phyloP scores from a whole-genome alignment of 805 yeast species.

The Candida ortonii region DNA sequence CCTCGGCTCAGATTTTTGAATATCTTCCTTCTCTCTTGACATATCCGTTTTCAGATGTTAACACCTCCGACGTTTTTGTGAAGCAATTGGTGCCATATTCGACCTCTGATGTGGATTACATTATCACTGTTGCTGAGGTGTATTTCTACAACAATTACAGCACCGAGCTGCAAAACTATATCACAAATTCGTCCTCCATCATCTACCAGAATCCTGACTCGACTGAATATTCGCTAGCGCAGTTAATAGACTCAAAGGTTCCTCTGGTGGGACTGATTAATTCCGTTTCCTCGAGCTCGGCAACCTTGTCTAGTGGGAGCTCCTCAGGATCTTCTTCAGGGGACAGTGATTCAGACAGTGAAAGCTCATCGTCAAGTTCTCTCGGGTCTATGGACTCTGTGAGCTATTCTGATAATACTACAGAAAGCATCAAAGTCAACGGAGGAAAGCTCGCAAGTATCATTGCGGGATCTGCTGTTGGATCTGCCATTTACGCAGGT shows the following conservation, averaged over 20 bases:
- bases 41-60: constrained; percentile 48
- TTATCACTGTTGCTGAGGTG: constrained; percentile 85
- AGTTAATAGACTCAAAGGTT: constrained; percentile 68
- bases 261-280: constrained; percentile 49
- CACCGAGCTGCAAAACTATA: constrained; percentile 43
- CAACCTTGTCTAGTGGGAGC: constrained; percentile 12
- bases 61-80: constrained; percentile 48
- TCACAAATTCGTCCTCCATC: constrained; percentile 51
- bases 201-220: constrained; percentile 59
- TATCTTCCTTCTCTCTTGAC: constrained; percentile 74
- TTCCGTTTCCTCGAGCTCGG: constrained; percentile 11
- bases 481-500: constrained; percentile 64
- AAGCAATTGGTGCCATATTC: constrained; percentile 73
- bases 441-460: constrained; percentile 62
- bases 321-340: constrained; percentile 7
- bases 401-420: constrained; percentile 13
- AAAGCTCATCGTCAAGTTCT: constrained; percentile 6
- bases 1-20: constrained; percentile 83
- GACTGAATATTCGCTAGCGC: constrained; percentile 56
- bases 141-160: constrained; percentile 66
- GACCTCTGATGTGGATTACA: constrained; percentile 52
- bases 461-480: constrained; percentile 79
- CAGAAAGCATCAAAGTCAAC: constrained; percentile 9
- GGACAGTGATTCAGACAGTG: constrained; percentile 6
- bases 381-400: constrained; percentile 29